Percentiles rank a stretch among this genome's conserved stretches.
These are phyloP conservation scores for Amoebophrya sp. DNA, from an alignment of 169 alveolate species.

Conservation along the genomic window DNA sequence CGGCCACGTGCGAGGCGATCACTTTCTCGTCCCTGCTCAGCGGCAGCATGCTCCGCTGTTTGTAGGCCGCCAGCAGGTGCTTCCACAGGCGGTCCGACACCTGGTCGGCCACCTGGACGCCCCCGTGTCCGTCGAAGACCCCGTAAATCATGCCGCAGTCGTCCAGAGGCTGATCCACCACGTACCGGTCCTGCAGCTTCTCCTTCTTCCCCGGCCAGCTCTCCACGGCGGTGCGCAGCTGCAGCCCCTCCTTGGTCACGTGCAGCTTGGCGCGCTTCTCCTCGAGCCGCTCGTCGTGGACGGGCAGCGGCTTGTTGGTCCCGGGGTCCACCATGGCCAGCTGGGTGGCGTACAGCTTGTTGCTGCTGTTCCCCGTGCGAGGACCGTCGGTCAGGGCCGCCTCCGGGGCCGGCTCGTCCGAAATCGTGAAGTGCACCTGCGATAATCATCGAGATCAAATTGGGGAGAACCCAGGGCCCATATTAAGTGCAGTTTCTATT, in stretches of 20 bases:
- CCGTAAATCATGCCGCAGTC: conserved; percentile 50
- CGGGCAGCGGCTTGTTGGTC: neutral
- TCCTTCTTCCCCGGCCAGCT: neutral
- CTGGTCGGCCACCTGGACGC: conserved; percentile 75
- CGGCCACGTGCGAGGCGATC: neutral
- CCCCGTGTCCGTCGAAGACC: conserved; percentile 94
- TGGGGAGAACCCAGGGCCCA: neutral
- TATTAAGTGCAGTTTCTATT: neutral
- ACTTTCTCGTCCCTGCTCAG: neutral
- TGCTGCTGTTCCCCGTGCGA: too few species aligned
- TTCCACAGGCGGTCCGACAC: neutral
- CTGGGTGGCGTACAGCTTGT: neutral
- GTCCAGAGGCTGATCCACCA: neutral
- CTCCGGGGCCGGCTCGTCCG: too few species aligned
- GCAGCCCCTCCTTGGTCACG: neutral
- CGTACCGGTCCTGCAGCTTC: neutral
- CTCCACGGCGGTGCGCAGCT: neutral
- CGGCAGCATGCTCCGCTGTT: neutral
- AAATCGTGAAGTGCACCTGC: neutral
- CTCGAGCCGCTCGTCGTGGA: neutral
- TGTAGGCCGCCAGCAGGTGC: neutral
- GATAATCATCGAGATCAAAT: neutral
- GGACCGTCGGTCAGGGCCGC: too few species aligned
- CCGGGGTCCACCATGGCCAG: neutral
- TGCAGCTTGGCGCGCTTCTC: neutral